Evolutionary conservation across 2,329 filamentous ascomycete genomes (phyloP), one percentile per base, ranked within the genome.

Genomic region (Penicillium sp.): DNA sequence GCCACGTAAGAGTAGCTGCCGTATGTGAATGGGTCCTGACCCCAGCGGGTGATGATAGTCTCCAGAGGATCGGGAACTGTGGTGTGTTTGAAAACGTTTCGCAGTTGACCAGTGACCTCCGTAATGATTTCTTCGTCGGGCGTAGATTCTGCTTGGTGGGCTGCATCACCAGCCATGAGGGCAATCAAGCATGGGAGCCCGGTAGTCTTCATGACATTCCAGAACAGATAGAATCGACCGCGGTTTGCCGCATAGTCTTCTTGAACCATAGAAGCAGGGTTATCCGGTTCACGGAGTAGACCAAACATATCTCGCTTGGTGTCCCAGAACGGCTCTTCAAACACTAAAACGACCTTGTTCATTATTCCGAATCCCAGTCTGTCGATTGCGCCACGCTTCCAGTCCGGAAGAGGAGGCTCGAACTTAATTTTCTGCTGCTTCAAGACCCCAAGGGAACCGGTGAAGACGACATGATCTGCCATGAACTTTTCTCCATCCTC

Each of bases 221-320:
- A 97, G 85, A 96, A 97, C 67, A 99, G 86, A 69, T 97, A 99
- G 76, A 96, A 96, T 25, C 93, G 88, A n/a, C 93, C 93, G 53
- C 93, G 86, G 60, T 86, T 87, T 4, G 83, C 80, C 6, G 86
- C 81, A 69, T 97, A 97, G 63, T 96, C 90, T 50, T 84, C 84
- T 68, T 95, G 91, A 45, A 87, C 81, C 54, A 93, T 82, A 69
- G 91, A 96, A 56, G 86, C 82, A 4, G 82, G 80, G 59, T 86
- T 84, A 23, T 82, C 79, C 3, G 93, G 87, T 64, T 91, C 87
- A 57, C 93, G 88, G 42, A 99, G 80, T 41, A 96, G 86, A 12
- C 94, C 95, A 73, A 99, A 97, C 74, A 99, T 97, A 73, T 99
- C 92, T 63, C 91, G 86, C 43, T 88, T 84, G 6, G 87, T 81